phyloP scores from a whole-genome alignment of 768 basidiomycete species.

The Tremella fuciformis region DNA sequence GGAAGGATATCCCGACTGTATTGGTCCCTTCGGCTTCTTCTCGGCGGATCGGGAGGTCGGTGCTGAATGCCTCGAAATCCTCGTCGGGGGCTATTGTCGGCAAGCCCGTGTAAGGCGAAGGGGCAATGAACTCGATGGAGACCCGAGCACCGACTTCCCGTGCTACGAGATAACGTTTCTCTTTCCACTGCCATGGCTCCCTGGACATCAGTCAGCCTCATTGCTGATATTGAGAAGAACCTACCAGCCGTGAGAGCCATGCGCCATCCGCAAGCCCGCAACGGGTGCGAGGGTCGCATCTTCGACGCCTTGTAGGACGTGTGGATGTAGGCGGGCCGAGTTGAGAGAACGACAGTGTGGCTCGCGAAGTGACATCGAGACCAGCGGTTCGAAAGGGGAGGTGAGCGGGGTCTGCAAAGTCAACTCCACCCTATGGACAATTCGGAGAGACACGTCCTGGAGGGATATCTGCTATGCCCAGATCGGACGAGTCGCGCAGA shows the following conservation, averaged over 20 bases:
- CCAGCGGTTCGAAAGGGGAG: constrained; percentile 27
- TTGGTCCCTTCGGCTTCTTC: background rate
- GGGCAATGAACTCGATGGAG: constrained; percentile 35
- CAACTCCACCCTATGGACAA: constrained; percentile 1
- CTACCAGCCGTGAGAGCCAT: constrained; percentile 33
- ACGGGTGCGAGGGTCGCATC: constrained; percentile 2
- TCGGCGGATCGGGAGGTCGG: constrained; percentile 4
- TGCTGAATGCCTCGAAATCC: background rate
- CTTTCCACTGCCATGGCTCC: constrained; percentile 36
- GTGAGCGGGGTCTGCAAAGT: constrained; percentile 27
- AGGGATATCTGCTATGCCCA: constrained; percentile 25
- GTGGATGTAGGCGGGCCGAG: constrained; percentile 23
- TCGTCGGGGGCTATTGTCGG: background rate
- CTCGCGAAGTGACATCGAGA: constrained; percentile 4
- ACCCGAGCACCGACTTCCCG: constrained; percentile 37
- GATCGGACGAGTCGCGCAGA: background rate
- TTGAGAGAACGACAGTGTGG: constrained; percentile 38
- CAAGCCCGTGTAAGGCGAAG: constrained; percentile 7
- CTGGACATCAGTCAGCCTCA: constrained; percentile 11
- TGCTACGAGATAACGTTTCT: constrained; percentile 49
- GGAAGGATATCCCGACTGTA: constrained; percentile 35
- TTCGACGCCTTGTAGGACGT: constrained; percentile 4
- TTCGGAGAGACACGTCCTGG: constrained; percentile 17
- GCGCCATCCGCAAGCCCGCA: constrained; percentile 15
- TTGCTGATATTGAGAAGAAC: background rate